Evolutionary conservation across 768 basidiomycete genomes (phyloP), one percentile per base, ranked within the genome.

Genomic region (Cystobasidium ongulense): DNA sequence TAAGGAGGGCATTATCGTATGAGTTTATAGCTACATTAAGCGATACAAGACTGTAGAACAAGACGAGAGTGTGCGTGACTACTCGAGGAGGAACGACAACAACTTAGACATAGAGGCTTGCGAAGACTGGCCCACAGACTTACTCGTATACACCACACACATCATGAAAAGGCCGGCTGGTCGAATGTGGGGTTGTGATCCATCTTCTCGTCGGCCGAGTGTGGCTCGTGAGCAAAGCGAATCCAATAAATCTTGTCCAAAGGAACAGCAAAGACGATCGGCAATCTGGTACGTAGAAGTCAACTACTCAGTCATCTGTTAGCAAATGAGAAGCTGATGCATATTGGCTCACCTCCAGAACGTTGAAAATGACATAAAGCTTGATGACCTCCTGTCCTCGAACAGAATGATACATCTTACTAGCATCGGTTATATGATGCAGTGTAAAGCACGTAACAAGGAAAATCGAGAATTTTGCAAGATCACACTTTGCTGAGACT

Each of bases 341-440:
- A 73, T 31, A 61, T 23, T 4, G 65, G 80, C 87, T 72, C 81
- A 95, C 95, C 86, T 99, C 96, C 7, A 99, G 85, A 13, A 93
- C 94, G 81, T 97, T 98, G 83, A 97, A 99, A 63, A 99, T 95
- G 74, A 99, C 96, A 83, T 98, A 98, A 62, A 99, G 82, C 83
- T 98, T 99, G 83, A 99, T 95, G 1, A 92, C 96, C 77, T 99
- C 96, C 81, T 98, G 96, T 0, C 94, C 95, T 25, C 96, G 88
- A 70, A 99, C 97, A 18, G 89, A 89, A 79, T 99, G 96, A 78
- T 99, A 99, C 77, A 99, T 95, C 83, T 94, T 93, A 82, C 92
- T 95, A 11, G 92, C 90, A 79, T 99, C 95, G 7, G 94, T 93
- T 46, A 93, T 84, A 1, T 90, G 88, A 38, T 88, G 85, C 3